phyloP scores from a whole-genome alignment of 2,329 filamentous ascomycete genomes.

The Cucurbitaria berberidis region DNA sequence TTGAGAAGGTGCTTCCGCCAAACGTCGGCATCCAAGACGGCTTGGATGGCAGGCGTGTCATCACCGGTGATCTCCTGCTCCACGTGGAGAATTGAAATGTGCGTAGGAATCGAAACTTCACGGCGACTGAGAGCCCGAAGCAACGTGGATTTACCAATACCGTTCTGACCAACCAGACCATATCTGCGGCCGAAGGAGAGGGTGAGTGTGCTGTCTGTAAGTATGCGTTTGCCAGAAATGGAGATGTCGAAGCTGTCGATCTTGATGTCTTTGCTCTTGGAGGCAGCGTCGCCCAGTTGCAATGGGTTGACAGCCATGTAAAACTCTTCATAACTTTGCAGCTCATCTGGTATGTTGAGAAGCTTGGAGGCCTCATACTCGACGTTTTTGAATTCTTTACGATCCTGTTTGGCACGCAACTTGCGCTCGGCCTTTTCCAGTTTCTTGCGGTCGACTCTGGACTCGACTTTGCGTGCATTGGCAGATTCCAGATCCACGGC shows the following conservation, averaged over 20 bases:
- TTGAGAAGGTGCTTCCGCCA: slow-evolving; percentile 95
- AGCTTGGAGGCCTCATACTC: slow-evolving; percentile 95
- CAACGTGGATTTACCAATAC: slow-evolving; percentile 87
- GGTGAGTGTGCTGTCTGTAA: slow-evolving; percentile 88
- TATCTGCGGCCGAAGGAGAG: slow-evolving; percentile 92
- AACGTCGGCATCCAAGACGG: slow-evolving; percentile 94
- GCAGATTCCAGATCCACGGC: slow-evolving; percentile 93
- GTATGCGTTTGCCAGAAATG: slow-evolving; percentile 85
- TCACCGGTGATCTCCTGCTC: slow-evolving; percentile 98
- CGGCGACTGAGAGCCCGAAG: slow-evolving; percentile 87
- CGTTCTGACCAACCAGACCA: slow-evolving; percentile 98
- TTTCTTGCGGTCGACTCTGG: slow-evolving; percentile 97
- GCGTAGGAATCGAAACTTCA: slow-evolving; percentile 93
- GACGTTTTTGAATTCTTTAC: slow-evolving; percentile 97
- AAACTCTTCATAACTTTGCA: slow-evolving; percentile 97
- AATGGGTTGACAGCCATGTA: slow-evolving; percentile 99
- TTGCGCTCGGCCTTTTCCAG: slow-evolving; percentile 98
- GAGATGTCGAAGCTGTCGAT: slow-evolving; percentile 94
- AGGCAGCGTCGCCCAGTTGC: slow-evolving; percentile 74
- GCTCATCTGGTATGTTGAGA: slow-evolving; percentile 78
- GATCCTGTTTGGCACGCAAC: slow-evolving; percentile 97
- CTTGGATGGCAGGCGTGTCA: slow-evolving; percentile 92
- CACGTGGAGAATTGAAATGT: slow-evolving; percentile 98
- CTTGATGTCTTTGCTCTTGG: slow-evolving; percentile 99
- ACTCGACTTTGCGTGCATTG: slow-evolving; percentile 92